These are phyloP conservation scores for Gaertneriomyces sp. DNA, from an alignment of 192 early-diverging fungal genomes.

Conservation along the genomic window DNA sequence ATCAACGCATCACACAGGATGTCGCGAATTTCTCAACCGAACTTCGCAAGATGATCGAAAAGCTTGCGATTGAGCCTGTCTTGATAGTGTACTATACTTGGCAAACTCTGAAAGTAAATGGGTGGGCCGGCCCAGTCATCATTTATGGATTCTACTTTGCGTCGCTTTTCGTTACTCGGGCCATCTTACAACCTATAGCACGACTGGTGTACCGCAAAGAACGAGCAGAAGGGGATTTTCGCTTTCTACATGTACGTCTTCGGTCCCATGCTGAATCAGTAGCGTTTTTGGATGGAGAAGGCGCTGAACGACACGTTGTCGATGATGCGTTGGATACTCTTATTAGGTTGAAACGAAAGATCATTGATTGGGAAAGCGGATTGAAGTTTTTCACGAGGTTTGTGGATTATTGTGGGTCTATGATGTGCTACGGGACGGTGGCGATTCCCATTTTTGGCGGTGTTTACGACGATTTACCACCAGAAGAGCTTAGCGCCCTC, in stretches of 20 bases:
- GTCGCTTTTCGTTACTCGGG: slow-evolving; percentile 63
- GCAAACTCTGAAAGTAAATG: slow-evolving; percentile 63
- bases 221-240: slow-evolving; percentile 75
- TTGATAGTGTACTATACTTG: slow-evolving; percentile 78
- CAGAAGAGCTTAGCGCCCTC: slow-evolving; percentile 66
- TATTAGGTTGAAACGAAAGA: slow-evolving; percentile 48
- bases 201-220: slow-evolving; percentile 71
- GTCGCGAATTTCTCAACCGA: slow-evolving; percentile 72
- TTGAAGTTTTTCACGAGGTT: slow-evolving; percentile 53
- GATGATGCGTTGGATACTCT: slow-evolving; percentile 53
- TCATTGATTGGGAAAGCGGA: slow-evolving; percentile 48
- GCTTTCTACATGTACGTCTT: slow-evolving; percentile 69
- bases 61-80: slow-evolving; percentile 68
- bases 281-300: slow-evolving; percentile 77
- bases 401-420: slow-evolving; percentile 73
- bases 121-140: slow-evolving; percentile 60
- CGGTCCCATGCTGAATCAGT: slow-evolving; percentile 75
- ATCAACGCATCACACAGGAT: slow-evolving; percentile 89
- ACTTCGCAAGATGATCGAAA: slow-evolving; percentile 51
- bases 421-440: slow-evolving; percentile 77
- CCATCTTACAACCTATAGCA: slow-evolving; percentile 72
- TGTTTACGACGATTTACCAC: slow-evolving; percentile 65
- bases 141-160: slow-evolving; percentile 74
- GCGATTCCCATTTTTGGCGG: slow-evolving; percentile 79
- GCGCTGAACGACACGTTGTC: slow-evolving; percentile 54